phyloP scores from a whole-genome alignment of 495 filamentous ascomycete genomes.

The Neurospora sublineolata region DNA sequence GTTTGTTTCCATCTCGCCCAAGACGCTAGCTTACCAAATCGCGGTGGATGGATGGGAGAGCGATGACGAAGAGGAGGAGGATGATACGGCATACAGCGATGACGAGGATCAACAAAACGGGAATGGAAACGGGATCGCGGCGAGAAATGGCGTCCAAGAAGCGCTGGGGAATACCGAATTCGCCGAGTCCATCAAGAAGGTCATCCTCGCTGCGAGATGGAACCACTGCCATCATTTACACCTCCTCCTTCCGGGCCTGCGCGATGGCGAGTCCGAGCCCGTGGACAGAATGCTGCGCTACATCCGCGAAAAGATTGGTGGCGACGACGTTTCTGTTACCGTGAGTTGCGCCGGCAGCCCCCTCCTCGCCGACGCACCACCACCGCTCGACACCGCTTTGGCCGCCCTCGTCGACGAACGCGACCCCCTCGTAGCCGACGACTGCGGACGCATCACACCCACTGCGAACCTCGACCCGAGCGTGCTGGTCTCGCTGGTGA shows the following conservation, averaged over 20 bases:
- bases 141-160: neutral
- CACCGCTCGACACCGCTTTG: constrained; percentile 11
- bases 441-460: constrained; percentile 19
- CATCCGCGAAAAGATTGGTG: constrained; percentile 10
- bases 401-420: constrained; percentile 12
- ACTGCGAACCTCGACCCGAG: constrained; percentile 31
- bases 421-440: constrained; percentile 11
- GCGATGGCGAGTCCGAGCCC: constrained; percentile 15
- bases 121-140: neutral
- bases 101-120: neutral
- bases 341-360: constrained; percentile 18
- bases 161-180: constrained; percentile 19
- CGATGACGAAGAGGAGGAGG: constrained; percentile 11
- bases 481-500: constrained; percentile 27
- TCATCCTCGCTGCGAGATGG: constrained; percentile 21
- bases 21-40: constrained; percentile 20
- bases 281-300: constrained; percentile 17
- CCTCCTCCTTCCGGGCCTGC: constrained; percentile 14
- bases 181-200: constrained; percentile 14
- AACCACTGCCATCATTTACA: constrained; percentile 22
- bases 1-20: constrained; percentile 18
- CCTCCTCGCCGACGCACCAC: constrained; percentile 9
- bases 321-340: constrained; percentile 11
- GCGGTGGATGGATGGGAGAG: constrained; percentile 21
- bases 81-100: neutral